Conservation (phyloP, 148 eudicot genomes). For the Fagopyrum tataricum region DNA sequence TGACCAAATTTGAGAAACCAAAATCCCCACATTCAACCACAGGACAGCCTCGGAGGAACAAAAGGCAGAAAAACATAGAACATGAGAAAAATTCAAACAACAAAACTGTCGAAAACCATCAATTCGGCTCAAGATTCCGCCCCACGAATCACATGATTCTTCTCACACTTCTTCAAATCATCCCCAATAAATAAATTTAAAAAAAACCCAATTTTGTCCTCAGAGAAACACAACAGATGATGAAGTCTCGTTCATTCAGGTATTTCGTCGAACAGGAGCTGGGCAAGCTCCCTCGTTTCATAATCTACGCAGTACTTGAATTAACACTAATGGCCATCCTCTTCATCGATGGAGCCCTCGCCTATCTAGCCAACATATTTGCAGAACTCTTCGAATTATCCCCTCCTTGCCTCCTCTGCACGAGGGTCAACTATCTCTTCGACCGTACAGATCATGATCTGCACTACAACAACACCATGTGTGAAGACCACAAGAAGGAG, state of each 20-base stretch:
- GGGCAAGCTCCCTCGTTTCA: slow-evolving; percentile 57
- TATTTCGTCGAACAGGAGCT: slow-evolving; percentile 45
- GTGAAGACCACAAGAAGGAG: slow-evolving; percentile 77
- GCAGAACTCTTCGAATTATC: slow-evolving; percentile 62
- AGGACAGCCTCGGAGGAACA: neutral
- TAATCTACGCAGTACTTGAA: slow-evolving; percentile 71
- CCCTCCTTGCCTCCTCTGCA: slow-evolving; percentile 70
- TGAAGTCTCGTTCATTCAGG: slow-evolving; percentile 36
- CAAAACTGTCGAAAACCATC: neutral
- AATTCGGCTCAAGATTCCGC: neutral
- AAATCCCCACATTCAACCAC: neutral
- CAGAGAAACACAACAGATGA: neutral
- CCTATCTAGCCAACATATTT: slow-evolving; percentile 47
- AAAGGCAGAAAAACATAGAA: neutral
- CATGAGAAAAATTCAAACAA: neutral
- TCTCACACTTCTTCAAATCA: neutral
- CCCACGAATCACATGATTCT: neutral
- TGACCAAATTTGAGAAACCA: neutral
- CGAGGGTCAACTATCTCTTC: slow-evolving; percentile 69
- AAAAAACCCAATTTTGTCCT: neutral
- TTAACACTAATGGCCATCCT: slow-evolving; percentile 62
- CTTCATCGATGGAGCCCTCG: slow-evolving; percentile 56
- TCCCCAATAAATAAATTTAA: neutral
- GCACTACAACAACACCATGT: slow-evolving; percentile 60
- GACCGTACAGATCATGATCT: slow-evolving; percentile 29